Evolutionary conservation across 176 grass and related monocot genomes (phyloP).

Genomic region (Ananas comosus): DNA sequence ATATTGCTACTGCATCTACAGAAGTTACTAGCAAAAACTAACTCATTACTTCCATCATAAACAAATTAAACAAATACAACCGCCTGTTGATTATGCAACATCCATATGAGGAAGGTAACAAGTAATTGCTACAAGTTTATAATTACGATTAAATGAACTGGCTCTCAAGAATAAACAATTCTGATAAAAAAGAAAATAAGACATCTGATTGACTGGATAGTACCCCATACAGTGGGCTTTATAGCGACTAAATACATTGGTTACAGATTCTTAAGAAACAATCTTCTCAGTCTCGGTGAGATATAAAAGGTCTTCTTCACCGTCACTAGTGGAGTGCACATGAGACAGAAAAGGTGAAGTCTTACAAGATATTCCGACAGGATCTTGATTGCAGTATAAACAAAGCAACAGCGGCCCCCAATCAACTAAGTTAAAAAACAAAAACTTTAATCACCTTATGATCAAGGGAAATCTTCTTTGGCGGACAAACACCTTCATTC

Average conservation of each 20-base stretch:
- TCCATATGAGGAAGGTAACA: background rate
- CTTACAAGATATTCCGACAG: background rate
- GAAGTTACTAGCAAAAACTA: background rate
- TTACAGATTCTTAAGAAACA: too few relatives aligned
- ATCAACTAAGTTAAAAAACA: background rate
- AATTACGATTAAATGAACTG: too few relatives aligned
- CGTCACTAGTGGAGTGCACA: too few relatives aligned
- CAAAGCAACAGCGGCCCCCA: background rate
- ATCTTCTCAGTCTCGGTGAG: too few relatives aligned
- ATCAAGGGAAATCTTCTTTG: slow-evolving; percentile 10
- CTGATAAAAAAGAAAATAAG: too few relatives aligned
- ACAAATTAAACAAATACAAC: background rate
- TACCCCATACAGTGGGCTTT: too few relatives aligned
- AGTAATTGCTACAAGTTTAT: too few relatives aligned
- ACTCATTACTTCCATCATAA: background rate
- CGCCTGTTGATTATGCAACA: background rate
- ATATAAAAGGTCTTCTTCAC: too few relatives aligned
- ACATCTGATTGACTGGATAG: too few relatives aligned
- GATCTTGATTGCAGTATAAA: background rate
- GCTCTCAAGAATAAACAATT: too few relatives aligned
- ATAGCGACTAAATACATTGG: too few relatives aligned
- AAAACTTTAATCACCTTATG: slow-evolving; percentile 22
- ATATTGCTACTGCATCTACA: background rate
- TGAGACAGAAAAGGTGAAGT: background rate
- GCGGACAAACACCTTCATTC: slow-evolving; percentile 22